Evolutionary conservation across 495 filamentous ascomycete species (phyloP), one percentile per base, ranked within the genome.

Genomic region (Trichoderma asperelloides): DNA sequence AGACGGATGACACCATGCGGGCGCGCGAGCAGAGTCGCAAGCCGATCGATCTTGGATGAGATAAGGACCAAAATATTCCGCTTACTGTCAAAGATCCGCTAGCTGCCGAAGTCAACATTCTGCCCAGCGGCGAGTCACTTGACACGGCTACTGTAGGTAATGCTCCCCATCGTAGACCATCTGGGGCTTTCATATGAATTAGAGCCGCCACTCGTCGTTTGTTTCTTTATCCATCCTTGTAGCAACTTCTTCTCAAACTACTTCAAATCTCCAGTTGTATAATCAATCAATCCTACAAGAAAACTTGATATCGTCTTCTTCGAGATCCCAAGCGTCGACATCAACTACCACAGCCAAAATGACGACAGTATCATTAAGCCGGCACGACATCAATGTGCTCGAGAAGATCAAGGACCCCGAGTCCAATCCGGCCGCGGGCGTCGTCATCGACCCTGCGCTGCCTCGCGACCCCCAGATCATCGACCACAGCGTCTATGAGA

Each of bases 351-450:
- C 27, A 13, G 25, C 55, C 55, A 60, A 60, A 21, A 84, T 87
- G 81, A 70, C 79, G 27, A 70, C 79, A 45, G 66, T 81, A 74
- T 73, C 80, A 41, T 86, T 96, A 33, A 88, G 87, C 66, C 75
- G 76, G 30, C 89, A 89, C 71, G 92, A 96, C 76, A 75, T 86
- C 68, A 82, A 86, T 41, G 85, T 94, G 68, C 86, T 95, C 51
- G 80, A 87, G 70, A 88, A 90, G 65, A 88, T 96, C 74, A 92
- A 90, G 71, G 90, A 95, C 69, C 88, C 89, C 15, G 91, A 93
- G 73, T 82, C 86, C 39, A 84, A 88, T 25, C 86, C 89, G 1
- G 71, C 78, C 13, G 72, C 80, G 1, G 75, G 78, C 0, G 73
- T 87, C 27, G 76, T 79, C 37, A 79, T 93, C 47, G 84, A 89